Conservation (phyloP, 2,329 filamentous ascomycete species). For the Cordyceps fumosorosea region DNA sequence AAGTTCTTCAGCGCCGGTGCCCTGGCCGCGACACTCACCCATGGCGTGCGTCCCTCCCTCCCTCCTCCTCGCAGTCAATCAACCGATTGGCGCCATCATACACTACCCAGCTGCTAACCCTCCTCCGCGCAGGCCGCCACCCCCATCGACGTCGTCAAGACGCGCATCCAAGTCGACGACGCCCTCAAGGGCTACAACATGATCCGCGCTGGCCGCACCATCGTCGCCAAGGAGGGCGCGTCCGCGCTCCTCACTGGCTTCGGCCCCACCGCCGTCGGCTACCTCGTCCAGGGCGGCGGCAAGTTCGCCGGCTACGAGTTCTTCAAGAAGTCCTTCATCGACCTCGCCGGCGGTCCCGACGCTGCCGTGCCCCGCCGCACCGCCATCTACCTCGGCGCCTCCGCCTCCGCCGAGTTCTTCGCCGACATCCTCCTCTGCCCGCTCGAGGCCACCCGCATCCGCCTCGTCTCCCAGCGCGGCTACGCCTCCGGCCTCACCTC, state of each 20-base stretch:
- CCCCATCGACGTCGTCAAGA: constrained; percentile 71
- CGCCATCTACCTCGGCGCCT: constrained; percentile 65
- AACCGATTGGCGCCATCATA: neutral
- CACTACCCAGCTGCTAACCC: neutral
- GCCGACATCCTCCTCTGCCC: constrained; percentile 81
- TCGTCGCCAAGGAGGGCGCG: constrained; percentile 72
- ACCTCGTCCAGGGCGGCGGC: constrained; percentile 83
- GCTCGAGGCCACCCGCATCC: constrained; percentile 73
- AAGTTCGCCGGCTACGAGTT: constrained; percentile 92
- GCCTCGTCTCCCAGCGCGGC: constrained; percentile 73
- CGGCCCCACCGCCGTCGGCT: constrained; percentile 78
- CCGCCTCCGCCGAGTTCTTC: constrained; percentile 63
- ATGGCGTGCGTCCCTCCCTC: constrained; percentile 35
- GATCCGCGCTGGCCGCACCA: constrained; percentile 70
- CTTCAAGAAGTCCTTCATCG: constrained; percentile 86
- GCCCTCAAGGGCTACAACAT: constrained; percentile 78
- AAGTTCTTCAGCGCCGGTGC: constrained; percentile 49
- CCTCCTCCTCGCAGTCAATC: neutral
- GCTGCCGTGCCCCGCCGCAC: constrained; percentile 39
- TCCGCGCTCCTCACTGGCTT: constrained; percentile 75
- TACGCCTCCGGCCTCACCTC: constrained; percentile 66
- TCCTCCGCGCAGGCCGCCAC: constrained; percentile 37
- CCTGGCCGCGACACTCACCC: constrained; percentile 44
- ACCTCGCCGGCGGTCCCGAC: constrained; percentile 51
- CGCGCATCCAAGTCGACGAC: constrained; percentile 84